A percentile compares a stretch with the other conserved stretches of the same genome.
phyloP scores from a whole-genome alignment of 352 stramenopile genomes.

The Lagenidium sp. region DNA sequence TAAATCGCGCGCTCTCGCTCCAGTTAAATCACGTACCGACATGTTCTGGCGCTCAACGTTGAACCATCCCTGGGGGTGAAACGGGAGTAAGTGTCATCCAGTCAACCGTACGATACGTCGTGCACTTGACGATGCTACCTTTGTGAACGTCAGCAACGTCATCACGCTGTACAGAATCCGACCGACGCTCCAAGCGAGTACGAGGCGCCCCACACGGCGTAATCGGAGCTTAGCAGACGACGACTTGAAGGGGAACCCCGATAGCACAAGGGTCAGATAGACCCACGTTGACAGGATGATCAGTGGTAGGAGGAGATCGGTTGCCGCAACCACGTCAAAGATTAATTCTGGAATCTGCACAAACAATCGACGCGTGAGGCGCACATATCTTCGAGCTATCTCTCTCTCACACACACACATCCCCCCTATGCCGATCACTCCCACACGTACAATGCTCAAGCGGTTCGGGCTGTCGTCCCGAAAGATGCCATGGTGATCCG shows the following conservation, averaged over 20 bases:
- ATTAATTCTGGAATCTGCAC: constrained; percentile 63
- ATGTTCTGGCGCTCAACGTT: constrained; percentile 61
- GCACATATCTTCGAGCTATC: no score
- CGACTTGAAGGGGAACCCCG: constrained; percentile 83
- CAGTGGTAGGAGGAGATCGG: constrained; percentile 82
- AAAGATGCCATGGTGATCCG: constrained; percentile 76
- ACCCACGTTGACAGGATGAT: constrained; percentile 87
- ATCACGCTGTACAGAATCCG: constrained; percentile 86
- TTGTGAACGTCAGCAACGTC: constrained; percentile 80
- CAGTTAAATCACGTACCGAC: constrained; percentile 56
- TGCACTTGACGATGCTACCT: constrained; percentile 22
- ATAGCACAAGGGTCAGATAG: constrained; percentile 84
- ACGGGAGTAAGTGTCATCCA: no score
- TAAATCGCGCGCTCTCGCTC: no score
- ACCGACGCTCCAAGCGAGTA: constrained; percentile 78
- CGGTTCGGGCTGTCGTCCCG: constrained; percentile 61
- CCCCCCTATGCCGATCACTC: no score
- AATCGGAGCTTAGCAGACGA: constrained; percentile 43
- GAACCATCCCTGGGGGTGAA: constrained; percentile 70
- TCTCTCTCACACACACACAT: no score
- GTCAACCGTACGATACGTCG: neutral
- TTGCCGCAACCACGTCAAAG: constrained; percentile 75
- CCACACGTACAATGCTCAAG: constrained; percentile 51
- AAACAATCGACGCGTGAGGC: neutral
- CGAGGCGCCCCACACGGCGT: constrained; percentile 42